A percentile compares a stretch with the other conserved stretches of the same genome.
These are phyloP conservation scores for Solanum hybrid DNA, from an alignment of 305 asterid genomes.

Conservation along the genomic window DNA sequence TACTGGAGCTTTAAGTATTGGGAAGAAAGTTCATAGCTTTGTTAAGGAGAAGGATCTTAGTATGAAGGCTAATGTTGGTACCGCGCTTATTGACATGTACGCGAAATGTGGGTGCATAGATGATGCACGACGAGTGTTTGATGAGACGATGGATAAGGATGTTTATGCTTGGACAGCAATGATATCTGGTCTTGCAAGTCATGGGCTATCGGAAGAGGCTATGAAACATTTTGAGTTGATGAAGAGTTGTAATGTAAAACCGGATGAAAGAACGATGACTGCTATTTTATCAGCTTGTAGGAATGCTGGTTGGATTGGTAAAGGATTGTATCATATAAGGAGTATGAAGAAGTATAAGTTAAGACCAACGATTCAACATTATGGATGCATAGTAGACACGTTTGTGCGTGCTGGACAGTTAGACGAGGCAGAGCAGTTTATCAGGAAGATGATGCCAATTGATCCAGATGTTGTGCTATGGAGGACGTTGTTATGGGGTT, in stretches of 20 bases:
- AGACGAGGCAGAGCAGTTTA: slow-evolving; percentile 14
- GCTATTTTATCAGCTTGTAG: slow-evolving; percentile 23
- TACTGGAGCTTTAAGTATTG: slow-evolving; percentile 10
- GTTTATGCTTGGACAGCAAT: slow-evolving; percentile 20
- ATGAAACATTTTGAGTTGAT: slow-evolving; percentile 10
- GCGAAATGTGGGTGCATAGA: slow-evolving; percentile 20
- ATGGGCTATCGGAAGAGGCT: slow-evolving; percentile 11
- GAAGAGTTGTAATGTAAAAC: slow-evolving; percentile 7
- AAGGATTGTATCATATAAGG: slow-evolving; percentile 11
- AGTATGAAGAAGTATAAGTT: slow-evolving; percentile 17
- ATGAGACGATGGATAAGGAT: slow-evolving; percentile 11
- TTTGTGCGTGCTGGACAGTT: slow-evolving; percentile 18
- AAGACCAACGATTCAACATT: slow-evolving; percentile 22
- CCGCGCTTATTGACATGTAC: slow-evolving; percentile 23
- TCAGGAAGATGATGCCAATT: slow-evolving; percentile 16
- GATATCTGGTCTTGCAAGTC: slow-evolving; percentile 17
- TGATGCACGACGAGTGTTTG: slow-evolving; percentile 4
- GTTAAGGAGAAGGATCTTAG: slow-evolving; percentile 2
- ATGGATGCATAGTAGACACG: slow-evolving; percentile 15
- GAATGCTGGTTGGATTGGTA: slow-evolving; percentile 16
- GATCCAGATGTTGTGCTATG: slow-evolving; percentile 11
- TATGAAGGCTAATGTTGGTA: slow-evolving; percentile 10
- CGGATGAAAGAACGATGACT: slow-evolving; percentile 18
- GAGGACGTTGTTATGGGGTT: slow-evolving; percentile 15
- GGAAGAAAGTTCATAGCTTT: slow-evolving; percentile 8